Evolutionary conservation across 306 rosid genomes (phyloP), one percentile per base, ranked within the genome.

Genomic region (Morella rubra): DNA sequence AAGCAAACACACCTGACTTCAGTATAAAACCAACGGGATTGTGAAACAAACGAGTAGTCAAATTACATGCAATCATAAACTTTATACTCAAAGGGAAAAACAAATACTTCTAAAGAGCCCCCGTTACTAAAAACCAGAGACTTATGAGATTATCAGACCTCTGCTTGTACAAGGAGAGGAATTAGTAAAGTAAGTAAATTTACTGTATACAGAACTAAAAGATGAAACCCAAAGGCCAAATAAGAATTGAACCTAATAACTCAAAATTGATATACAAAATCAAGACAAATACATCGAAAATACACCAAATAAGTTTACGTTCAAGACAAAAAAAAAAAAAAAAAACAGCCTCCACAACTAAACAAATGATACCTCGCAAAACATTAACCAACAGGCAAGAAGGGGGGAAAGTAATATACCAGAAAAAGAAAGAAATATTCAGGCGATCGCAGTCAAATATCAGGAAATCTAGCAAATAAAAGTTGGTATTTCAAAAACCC

Each of bases 11-110:
- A 73, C 56, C 47, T 41, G 74, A 71, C 42, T 71, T 61, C 72
- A 76, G 76, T 75, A 74, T 77, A 73, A 59, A 82, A 67, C 32
- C 70, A 76, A 67, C 40, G 59, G 56, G 77, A 77, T 73, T 73
- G 50, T 16, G 19, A 14, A 41, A 24, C 19, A 42, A 46, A 1
- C 74, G 2, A 73, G 71, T 32, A 72, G 77, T 60, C 58, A 66
- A 77, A 65, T 70, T 69, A 18, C 79, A 55, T 12, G 51, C 80
- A 77, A 46, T 68, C 56, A 76, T 61, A 42, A 73, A 71, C 18
- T 64, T 79, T 61, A 42, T 70, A 71, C 18, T 20, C 55, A 74
- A 49, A 49, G 12, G 53, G 14, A 9, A 49, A 49, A 9, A 49
- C 53, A 49, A 32, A 2, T 32, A 32, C 37, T 32, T 32, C 37